Evolutionary conservation across 2,329 filamentous ascomycete genomes (phyloP), one percentile per base, ranked within the genome.

Genomic region (Epichloe hybrida): DNA sequence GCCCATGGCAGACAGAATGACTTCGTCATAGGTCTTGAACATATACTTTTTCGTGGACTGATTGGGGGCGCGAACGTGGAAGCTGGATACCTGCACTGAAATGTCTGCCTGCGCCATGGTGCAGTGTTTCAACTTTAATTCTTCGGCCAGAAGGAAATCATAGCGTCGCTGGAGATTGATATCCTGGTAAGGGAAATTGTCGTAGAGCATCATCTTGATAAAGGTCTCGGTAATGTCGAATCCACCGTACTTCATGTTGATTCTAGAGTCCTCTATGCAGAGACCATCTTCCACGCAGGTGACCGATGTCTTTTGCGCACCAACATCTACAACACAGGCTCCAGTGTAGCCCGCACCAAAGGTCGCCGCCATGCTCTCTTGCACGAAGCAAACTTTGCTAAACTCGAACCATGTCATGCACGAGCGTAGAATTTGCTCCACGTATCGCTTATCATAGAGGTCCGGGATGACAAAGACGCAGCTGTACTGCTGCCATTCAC

Each of bases 381-480:
- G 93, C 53, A 97, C 89, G 63, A 98, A 94, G 64, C 87, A 94
- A 46, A 96, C 83, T 51, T 85, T 83, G 55, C 80, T 85, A 64
- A 98, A 95, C 51, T 89, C 85, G 62, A 96, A 93, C 69, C 91
- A 90, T 46, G 80, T 83, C 72, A 97, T 84, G 59, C 91, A 81
- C 53, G 93, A 87, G 51, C 90, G 84, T 41, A 98, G 73, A 9
- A 94, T 72, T 62, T 86, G 83, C 47, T 88, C 88, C 17, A 97
- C 88, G 56, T 96, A 95, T 48, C 80, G 81, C 66, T 95, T 94
- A 69, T 98, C 93, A 69, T 97, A 98, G 9, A 98, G 75, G 64
- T 98, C 93, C 0, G 93, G 93, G 45, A 98, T 94, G 55, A 98
- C 83, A 61, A 97, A 88, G n/a, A 96, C 90, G 59, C 89, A 96